Evolutionary conservation across 768 basidiomycete species (phyloP), one percentile per base, ranked within the genome.

Genomic region (Leucocoprinus birnbaumii): DNA sequence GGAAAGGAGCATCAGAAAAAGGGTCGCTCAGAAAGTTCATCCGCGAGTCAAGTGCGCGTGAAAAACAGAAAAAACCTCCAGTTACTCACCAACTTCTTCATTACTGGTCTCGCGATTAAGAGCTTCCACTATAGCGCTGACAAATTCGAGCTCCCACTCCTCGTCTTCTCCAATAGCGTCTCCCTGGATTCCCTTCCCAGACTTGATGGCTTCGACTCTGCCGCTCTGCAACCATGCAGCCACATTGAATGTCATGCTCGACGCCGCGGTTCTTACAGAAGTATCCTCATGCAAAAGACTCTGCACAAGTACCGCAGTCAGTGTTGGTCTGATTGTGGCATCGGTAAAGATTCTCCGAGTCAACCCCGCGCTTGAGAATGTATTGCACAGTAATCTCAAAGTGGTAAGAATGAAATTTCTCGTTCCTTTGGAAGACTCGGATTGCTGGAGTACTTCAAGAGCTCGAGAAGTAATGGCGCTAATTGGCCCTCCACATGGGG

Each of bases 131-230:
- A 97, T 64, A 0, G 90, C 95, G 62, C 87, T 90, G 2, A 86
- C 74, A 27, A 96, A 69, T 72, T 97, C 95, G 0, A 89, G 75
- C 63, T 92, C 85, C 91, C 91, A 95, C 52, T 94, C 94, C 51
- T 84, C 82, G 49, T 81, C 84, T 14, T 71, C 73, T 13, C 57
- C 60, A 24, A 74, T 75, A 2, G 68, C 69, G 22, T 72, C 70
- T 3, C 55, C 57, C 35, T 61, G 61, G 31, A 65, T 61, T 2
- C 79, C 61, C 34, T 58, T 62, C 13, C 68, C 67, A 10, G 50
- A 58, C 31, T 57, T 65, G 37, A 70, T 63, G n/a, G 63, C 59
- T 14, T 70, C 83, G 11, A 86, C 74, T 40, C 87, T 71, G 14
- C 71, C 74, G 56, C 75, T 78, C 73, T 94, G 91, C 45, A 91